Percentiles rank a stretch among this genome's conserved stretches.
phyloP scores from a whole-genome alignment of 2,329 filamentous ascomycete genomes.

The Botryotinia narcissicola region DNA sequence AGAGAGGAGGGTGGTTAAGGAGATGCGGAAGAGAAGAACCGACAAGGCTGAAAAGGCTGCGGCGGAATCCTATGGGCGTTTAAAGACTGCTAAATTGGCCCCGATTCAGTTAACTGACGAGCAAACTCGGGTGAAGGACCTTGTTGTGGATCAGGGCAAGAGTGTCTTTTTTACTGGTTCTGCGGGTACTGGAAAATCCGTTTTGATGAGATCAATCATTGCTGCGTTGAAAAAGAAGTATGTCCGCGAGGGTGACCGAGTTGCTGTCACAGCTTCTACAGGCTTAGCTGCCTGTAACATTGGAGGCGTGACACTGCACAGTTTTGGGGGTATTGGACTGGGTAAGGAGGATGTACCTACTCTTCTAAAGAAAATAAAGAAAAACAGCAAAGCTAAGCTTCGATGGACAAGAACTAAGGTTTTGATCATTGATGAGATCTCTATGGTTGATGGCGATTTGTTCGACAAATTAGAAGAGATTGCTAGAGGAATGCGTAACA shows the following conservation, averaged over 20 bases:
- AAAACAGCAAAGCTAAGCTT: conserved; percentile 81
- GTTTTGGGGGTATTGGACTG: conserved; percentile 91
- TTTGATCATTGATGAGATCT: conserved; percentile 90
- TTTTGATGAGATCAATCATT: conserved; percentile 91
- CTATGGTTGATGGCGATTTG: conserved; percentile 96
- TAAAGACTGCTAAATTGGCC: conserved; percentile 41
- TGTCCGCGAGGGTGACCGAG: conserved; percentile 70
- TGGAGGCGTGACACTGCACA: conserved; percentile 91
- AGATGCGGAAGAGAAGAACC: conserved; percentile 51
- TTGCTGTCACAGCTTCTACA: conserved; percentile 93
- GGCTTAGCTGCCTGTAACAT: conserved; percentile 96
- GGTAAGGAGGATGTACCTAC: conserved; percentile 82
- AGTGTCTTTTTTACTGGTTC: conserved; percentile 99
- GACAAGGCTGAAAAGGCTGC: conserved; percentile 46
- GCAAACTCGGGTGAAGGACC: conserved; percentile 76
- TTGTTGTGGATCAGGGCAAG: conserved; percentile 75
- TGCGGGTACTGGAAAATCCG: conserved; percentile 94
- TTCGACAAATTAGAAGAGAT: conserved; percentile 95
- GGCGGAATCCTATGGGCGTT: conserved; percentile 43
- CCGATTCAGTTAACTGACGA: conserved; percentile 67
- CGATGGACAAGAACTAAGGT: conserved; percentile 88
- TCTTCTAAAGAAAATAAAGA: conserved; percentile 85
- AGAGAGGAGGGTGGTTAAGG: conserved; percentile 73
- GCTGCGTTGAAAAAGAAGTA: conserved; percentile 74
- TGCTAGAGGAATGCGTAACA: conserved; percentile 81